A percentile compares a stretch with the other conserved stretches of the same genome.
phyloP scores from a whole-genome alignment of 768 basidiomycete species.

The Botryobasidium botryosum region DNA sequence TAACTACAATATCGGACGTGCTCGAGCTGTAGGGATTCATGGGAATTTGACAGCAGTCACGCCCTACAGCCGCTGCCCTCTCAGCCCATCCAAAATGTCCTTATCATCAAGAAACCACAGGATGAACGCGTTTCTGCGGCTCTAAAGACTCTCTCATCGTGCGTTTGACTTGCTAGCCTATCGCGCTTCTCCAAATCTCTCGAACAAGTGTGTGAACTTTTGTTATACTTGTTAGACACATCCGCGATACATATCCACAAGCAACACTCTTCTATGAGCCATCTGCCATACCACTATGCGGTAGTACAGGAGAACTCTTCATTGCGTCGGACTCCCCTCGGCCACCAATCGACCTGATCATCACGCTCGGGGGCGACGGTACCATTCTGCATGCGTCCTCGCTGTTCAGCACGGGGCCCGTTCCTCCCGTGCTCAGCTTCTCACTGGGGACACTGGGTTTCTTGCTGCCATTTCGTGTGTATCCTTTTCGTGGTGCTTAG shows the following conservation, averaged over 20 bases:
- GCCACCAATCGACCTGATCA: conserved; percentile 63
- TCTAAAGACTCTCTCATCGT: not conserved
- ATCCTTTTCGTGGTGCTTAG: too few relatives aligned
- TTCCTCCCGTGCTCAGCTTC: conserved; percentile 83
- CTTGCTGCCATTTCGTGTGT: conserved; percentile 82
- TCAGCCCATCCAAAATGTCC: conserved; percentile 1
- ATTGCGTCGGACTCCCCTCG: conserved; percentile 18
- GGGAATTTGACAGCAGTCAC: too few relatives aligned
- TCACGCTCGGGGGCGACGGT: conserved; percentile 88
- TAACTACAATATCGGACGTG: too few relatives aligned
- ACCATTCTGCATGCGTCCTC: conserved; percentile 90
- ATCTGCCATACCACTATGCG: not conserved
- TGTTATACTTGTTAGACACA: conserved; percentile 12
- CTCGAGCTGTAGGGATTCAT: too few relatives aligned
- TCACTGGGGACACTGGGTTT: conserved; percentile 91
- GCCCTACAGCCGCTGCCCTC: too few relatives aligned
- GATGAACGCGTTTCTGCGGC: not conserved
- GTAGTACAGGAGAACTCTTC: not conserved
- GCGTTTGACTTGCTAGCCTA: not conserved
- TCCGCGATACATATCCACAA: conserved; percentile 11
- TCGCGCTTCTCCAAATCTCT: not conserved
- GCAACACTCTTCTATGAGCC: conserved; percentile 12
- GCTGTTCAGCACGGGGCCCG: conserved; percentile 75
- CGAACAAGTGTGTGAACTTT: not conserved
- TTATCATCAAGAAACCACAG: not conserved